phyloP scores from a whole-genome alignment of 2,329 filamentous ascomycete species.

The Fusarium keratoplasticum region DNA sequence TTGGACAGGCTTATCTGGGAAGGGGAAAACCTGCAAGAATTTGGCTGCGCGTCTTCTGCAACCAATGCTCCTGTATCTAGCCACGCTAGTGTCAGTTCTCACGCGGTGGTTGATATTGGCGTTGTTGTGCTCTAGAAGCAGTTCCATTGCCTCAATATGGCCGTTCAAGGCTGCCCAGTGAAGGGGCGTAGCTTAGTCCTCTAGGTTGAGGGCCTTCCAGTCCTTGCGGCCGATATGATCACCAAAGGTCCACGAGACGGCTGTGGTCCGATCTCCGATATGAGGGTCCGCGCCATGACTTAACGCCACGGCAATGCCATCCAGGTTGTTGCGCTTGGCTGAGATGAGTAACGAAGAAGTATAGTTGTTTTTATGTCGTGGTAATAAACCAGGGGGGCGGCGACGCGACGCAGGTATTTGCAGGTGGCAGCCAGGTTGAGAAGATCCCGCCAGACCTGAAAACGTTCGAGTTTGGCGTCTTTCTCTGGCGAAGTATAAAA shows the following conservation, averaged over 20 bases:
- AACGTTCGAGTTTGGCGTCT: background rate
- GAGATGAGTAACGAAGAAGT: constrained; percentile 4
- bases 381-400: background rate
- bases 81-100: background rate
- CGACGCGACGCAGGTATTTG: background rate
- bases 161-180: constrained; percentile 9
- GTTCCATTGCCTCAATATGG: background rate
- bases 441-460: background rate
- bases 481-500: background rate
- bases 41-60: background rate
- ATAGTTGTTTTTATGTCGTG: background rate
- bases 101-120: constrained; percentile 11
- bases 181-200: constrained; percentile 5
- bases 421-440: constrained; percentile 14
- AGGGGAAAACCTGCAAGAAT: background rate
- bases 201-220: background rate
- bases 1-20: background rate
- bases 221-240: background rate
- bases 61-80: background rate
- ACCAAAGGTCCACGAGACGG: background rate
- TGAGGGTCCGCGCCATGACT: too few relatives aligned
- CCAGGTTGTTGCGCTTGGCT: too few relatives aligned
- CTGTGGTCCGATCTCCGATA: background rate
- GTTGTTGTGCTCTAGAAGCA: background rate
- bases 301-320: too few relatives aligned